A percentile compares a stretch with the other conserved stretches of the same genome.
These are phyloP conservation scores for Flaveria trinervia DNA, from an alignment of 129 eudicot species.

Conservation along the genomic window DNA sequence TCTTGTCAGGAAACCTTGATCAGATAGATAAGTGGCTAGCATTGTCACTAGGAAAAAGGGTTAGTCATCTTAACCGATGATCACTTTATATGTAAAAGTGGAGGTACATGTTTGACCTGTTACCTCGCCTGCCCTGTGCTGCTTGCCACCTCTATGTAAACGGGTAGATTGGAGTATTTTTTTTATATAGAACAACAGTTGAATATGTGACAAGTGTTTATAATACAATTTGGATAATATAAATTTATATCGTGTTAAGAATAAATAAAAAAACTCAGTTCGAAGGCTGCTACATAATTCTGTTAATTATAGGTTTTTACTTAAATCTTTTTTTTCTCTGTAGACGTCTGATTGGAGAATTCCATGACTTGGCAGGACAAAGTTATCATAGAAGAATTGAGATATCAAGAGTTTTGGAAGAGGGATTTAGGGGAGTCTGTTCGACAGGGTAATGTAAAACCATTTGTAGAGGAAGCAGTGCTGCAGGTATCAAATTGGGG, in stretches of 20 bases:
- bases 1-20: constrained; percentile 78
- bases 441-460: constrained; percentile 65
- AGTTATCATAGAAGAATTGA: constrained; percentile 52
- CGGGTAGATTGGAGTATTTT: neutral
- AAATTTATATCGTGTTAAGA: neutral
- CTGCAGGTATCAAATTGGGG: constrained; percentile 89
- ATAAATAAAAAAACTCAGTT: neutral
- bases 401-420: constrained; percentile 75
- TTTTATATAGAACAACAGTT: constrained; percentile 8
- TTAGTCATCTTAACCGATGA: constrained; percentile 36
- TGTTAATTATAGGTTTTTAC: constrained; percentile 9
- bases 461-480: constrained; percentile 83
- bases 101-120: constrained; percentile 3
- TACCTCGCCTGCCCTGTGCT: neutral
- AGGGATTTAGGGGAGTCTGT: constrained; percentile 84
- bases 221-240: constrained; percentile 10
- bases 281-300: constrained; percentile 6
- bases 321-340: constrained; percentile 1
- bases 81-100: constrained; percentile 8
- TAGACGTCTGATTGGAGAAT: constrained; percentile 27
- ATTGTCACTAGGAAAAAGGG: constrained; percentile 73
- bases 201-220: neutral
- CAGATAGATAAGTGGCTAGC: constrained; percentile 73
- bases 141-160: neutral
- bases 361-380: constrained; percentile 58